Conservation (phyloP, 371 early-diverging fungal genomes). For the Mortierella sp. region DNA sequence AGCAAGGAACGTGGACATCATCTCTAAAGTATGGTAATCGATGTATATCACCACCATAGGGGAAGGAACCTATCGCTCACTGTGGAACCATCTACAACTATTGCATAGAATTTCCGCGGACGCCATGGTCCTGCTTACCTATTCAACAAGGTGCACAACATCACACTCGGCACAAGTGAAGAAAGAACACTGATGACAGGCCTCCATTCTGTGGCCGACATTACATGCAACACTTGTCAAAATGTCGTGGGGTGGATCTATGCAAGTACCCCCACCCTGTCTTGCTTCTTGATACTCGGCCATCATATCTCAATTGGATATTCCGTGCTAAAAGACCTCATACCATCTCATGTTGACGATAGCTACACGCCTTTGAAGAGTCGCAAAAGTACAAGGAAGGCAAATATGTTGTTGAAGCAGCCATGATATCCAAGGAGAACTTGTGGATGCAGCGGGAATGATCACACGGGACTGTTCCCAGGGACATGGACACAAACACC, state of each 20-base stretch:
- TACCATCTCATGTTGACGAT: neutral
- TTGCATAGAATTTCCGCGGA: slow-evolving; percentile 73
- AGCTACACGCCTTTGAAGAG: slow-evolving; percentile 76
- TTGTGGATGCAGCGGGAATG: slow-evolving; percentile 52
- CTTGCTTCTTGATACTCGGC: too few species aligned
- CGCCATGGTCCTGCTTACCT: slow-evolving; percentile 79
- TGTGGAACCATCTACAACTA: neutral
- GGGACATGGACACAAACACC: too few species aligned
- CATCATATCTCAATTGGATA: too few species aligned
- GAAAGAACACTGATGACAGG: slow-evolving; percentile 83
- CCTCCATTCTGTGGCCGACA: slow-evolving; percentile 81
- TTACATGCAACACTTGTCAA: slow-evolving; percentile 71
- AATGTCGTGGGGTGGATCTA: slow-evolving; percentile 87
- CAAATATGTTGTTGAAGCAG: slow-evolving; percentile 78
- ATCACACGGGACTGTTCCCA: too few species aligned
- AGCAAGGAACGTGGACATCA: slow-evolving; percentile 65
- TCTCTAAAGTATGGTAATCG: slow-evolving; percentile 61
- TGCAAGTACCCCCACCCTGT: slow-evolving; percentile 48
- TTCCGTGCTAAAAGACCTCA: too few species aligned
- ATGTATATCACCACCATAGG: slow-evolving; percentile 10
- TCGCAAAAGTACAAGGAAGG: slow-evolving; percentile 88
- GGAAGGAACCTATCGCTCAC: too few species aligned
- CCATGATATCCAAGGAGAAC: slow-evolving; percentile 64
- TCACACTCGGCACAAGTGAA: slow-evolving; percentile 68
- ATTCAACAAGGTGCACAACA: slow-evolving; percentile 73